Evolutionary conservation across 139 green algal genomes (phyloP), one percentile per base, ranked within the genome.

Genomic region (Coccomyxa sp.): DNA sequence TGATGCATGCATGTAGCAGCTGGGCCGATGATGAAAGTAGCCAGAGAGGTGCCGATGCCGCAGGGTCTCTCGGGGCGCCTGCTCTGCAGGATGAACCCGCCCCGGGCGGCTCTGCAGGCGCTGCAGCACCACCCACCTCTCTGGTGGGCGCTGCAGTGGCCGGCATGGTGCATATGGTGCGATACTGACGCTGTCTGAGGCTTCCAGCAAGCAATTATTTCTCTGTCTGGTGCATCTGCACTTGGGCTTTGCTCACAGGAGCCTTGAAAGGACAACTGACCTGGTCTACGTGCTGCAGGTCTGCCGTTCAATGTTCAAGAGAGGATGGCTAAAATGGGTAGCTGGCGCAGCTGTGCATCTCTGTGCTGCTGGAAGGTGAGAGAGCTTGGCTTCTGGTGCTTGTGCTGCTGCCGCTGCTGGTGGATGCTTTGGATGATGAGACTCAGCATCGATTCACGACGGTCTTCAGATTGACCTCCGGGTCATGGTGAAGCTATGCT

Each of bases 171-270:
- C 78, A 78, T 24, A 73, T 74, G 78, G 78, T 36, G 78, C 78
- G 75, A 70, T 36, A 6, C 33, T 68, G 78, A 70, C 75, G 78
- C 78, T 73, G 78, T 82, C 78, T 82, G 78, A 82, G 78, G 68
- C 77, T 75, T 70, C 41, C 74, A 24, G 22, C 34, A 6, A 35
- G 72, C 16, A n/a, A n/a, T 38, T 58, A 44, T 34, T 55, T n/a
- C 68, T 73, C 22, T 37, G 10, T 10, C 68, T 73, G 27, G 10
- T 33, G 16, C 35, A 55, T 70, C 58, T 78, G 9, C 41, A 27
- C 14, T 24, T 14, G 18, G 24, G 16, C 24, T 72, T 6, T 72
- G 41, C 16, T 50, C 39, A 39, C 44, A 9, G n/a, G 0, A 34
- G 55, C 54, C 50, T 64, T 64, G 50, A n/a, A n/a, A n/a, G n/a